Base-by-base conservation (phyloP, 352 stramenopile species). In the Phytophthora nicotianae region DNA sequence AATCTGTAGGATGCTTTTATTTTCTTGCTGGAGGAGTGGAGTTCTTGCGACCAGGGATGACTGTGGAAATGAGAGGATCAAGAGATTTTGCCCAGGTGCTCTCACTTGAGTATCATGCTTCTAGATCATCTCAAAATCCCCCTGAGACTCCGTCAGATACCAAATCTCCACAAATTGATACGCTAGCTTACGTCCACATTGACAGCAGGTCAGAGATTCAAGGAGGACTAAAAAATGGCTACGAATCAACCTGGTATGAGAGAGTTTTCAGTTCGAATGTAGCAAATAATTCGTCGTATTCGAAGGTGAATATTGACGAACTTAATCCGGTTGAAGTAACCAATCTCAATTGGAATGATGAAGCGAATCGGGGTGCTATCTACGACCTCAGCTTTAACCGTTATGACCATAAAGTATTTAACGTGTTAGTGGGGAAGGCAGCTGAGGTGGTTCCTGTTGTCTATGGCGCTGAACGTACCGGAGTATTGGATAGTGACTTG, bases 21-120 rank as follows among this genome's bases (percentile, higher is more conserved):
- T 52, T 70, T 23, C 49, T 86, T 14, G 50, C 61, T 9, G 77
- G 72, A 24, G 40, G 43, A n/a, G n/a, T 72, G 4, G 74, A 86
- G 3, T 83, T 79, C 16, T 37, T 81, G 5, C 72, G 77, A 16
- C 62, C 67, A 8, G 74, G 77, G 5, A 43, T 69, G 0, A 63
- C 42, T 13, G 69, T 75, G 9, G 54, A 81, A 46, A 57, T 86
- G 17, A 23, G 27, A 17, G 52, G 72, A 1, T 77, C 70, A 14
- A 59, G 56, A 17, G 66, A 86, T 1, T 23, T 38, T 14, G 72
- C 69, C 17, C 65, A 68, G 3, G 66, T 86, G 9, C 50, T 86
- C 33, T 60, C 67, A 7, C 46, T 76, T 0, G 53, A 72, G 21
- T 23, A 65, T 21, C 58, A 59, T 41, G 14, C 46, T 29, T 32